A percentile compares a stretch with the other conserved stretches of the same genome.
These are phyloP conservation scores for Rehmannia glutinosa DNA, from an alignment of 257 asterid species.

Conservation along the genomic window DNA sequence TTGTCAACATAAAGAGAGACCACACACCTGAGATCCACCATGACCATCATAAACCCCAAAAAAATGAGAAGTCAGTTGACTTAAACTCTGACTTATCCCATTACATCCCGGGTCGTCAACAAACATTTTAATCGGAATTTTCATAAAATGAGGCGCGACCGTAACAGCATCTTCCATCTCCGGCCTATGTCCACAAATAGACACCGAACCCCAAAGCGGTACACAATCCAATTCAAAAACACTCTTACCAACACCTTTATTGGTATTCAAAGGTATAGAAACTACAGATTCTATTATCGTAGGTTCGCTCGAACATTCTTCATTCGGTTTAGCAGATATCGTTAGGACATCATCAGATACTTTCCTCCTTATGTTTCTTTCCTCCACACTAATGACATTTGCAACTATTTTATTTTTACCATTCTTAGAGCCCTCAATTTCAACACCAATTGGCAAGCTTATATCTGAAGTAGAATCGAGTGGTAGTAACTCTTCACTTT, in stretches of 20 bases:
- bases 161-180: constrained; percentile 86
- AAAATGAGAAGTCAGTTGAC: constrained; percentile 75
- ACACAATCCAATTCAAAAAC: constrained; percentile 74
- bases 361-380: constrained; percentile 34
- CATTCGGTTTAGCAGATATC: constrained; percentile 14
- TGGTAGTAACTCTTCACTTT: constrained; percentile 53
- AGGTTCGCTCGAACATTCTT: constrained; percentile 41
- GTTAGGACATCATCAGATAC: constrained; percentile 22
- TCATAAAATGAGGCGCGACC: constrained; percentile 64
- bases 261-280: constrained; percentile 45
- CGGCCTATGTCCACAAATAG: constrained; percentile 74
- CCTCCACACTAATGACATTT: constrained; percentile 70
- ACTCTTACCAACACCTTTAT: constrained; percentile 52
- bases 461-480: constrained; percentile 34
- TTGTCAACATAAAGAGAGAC: background rate
- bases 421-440: constrained; percentile 59
- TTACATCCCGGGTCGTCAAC: constrained; percentile 45
- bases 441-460: constrained; percentile 69
- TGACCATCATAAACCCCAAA: constrained; percentile 94
- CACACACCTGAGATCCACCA: constrained; percentile 91
- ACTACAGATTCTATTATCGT: constrained; percentile 54
- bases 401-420: constrained; percentile 80
- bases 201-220: constrained; percentile 85
- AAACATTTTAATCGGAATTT: constrained; percentile 72
- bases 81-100: constrained; percentile 56